Evolutionary conservation across 192 early-diverging fungal genomes (phyloP), one percentile per base, ranked within the genome.

Genomic region (Podila verticillata): DNA sequence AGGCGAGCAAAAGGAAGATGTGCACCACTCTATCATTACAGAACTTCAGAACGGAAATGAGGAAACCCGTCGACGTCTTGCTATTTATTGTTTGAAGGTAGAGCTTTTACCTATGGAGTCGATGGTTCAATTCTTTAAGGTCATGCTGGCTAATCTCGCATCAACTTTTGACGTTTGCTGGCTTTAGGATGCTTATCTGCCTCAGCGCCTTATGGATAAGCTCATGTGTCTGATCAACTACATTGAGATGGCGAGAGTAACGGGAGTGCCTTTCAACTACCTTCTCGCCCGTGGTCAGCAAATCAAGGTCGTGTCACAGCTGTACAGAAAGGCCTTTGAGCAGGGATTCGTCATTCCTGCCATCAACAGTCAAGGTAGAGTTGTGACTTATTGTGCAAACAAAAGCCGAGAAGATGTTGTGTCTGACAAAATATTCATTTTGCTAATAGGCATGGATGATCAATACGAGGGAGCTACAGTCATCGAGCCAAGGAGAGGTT

Each of bases 1-100:
- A 92, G 93, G 92, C 28, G 97, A 99, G 82, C 98, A 99, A 88
- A 99, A 99, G 80, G 98, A 99, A 80, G 98, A 99, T 70, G 98
- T 99, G 6, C 97, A 97, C 69, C 94, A 99, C 73, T 98, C 97
- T 7, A 98, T 99, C 48, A 99, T 99, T 87, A 94, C 95, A 2
- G 98, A 98, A 65, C 83, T 99, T 26, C 98, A 99, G 72, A 97
- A 98, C 70, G 96, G 95, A 54, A 98, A 94, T 75, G 89, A 92
- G 29, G 98, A 99, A 79, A 98, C 98, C 0, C 90, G 98, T 8
- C 88, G 97, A 54, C 93, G 98, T 48, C 83, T 99, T 32, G 98
- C 98, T 0, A 90, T 99, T 48, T 99, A 99, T 84, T 99, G 98
- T 80, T 84, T 99, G 39, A 99, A 99, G 87, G 88, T 87, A 28